A percentile compares a stretch with the other conserved stretches of the same genome.
phyloP scores from a whole-genome alignment of 805 yeast species.

The Metschnikowia lochheadii region DNA sequence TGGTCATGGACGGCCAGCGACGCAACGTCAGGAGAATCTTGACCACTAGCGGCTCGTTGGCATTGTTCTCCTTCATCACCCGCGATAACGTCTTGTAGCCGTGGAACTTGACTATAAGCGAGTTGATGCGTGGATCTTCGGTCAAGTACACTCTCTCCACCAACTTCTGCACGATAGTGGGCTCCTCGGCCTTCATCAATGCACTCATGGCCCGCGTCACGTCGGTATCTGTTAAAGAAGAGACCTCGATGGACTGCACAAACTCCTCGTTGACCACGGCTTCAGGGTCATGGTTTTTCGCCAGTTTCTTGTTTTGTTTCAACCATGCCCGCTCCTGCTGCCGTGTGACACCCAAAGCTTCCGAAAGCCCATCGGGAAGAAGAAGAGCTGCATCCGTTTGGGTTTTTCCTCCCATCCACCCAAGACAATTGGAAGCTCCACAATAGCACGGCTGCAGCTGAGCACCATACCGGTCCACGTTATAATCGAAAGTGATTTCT shows the following conservation, averaged over 20 bases:
- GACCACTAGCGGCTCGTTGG: constrained; percentile 37
- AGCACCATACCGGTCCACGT: constrained; percentile 95
- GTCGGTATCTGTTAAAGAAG: constrained; percentile 50
- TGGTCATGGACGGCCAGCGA: constrained; percentile 55
- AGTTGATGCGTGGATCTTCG: constrained; percentile 46
- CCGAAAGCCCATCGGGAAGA: constrained; percentile 77
- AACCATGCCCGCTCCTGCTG: constrained; percentile 71
- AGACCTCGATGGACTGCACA: constrained; percentile 54
- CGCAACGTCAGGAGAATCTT: constrained; percentile 56
- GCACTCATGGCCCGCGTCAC: constrained; percentile 79
- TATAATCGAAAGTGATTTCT: constrained; percentile 88
- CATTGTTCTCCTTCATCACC: constrained; percentile 40
- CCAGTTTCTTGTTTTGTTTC: constrained; percentile 49
- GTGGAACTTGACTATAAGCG: constrained; percentile 68
- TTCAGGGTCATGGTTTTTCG: constrained; percentile 48
- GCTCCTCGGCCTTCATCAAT: constrained; percentile 71
- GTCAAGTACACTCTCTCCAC: constrained; percentile 62
- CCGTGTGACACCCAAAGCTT: constrained; percentile 75
- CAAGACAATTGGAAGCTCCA: constrained; percentile 88
- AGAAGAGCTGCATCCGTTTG: constrained; percentile 88
- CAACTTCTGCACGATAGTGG: constrained; percentile 57
- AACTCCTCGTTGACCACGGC: constrained; percentile 61
- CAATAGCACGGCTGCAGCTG: constrained; percentile 92
- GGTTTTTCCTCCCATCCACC: constrained; percentile 93
- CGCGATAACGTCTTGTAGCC: constrained; percentile 79